Evolutionary conservation across 257 asterid species (phyloP).

Genomic region (Verbascum thapsus): DNA sequence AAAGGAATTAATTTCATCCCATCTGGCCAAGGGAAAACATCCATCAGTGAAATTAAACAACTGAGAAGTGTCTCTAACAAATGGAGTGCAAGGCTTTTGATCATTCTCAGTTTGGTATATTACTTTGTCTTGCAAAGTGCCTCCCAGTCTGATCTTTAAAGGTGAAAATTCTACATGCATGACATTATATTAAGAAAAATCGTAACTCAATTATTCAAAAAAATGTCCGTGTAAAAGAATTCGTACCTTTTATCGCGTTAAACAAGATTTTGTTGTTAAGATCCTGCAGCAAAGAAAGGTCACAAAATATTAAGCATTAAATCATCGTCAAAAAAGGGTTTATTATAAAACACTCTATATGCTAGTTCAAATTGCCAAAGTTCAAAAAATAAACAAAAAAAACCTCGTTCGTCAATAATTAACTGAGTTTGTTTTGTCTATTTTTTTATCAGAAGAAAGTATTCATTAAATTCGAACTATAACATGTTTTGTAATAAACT

Average conservation of each 20-base stretch:
- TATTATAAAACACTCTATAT: no score
- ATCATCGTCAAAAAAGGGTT: no score
- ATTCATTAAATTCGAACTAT: no score
- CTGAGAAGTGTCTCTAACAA: constrained; percentile 34
- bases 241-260: constrained; percentile 66
- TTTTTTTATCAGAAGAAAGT: no score
- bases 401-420: no score
- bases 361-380: no score
- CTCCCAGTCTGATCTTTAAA: constrained; percentile 67
- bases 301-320: no score
- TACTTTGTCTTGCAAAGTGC: constrained; percentile 68
- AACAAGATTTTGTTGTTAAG: constrained; percentile 46
- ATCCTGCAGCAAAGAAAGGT: constrained; percentile 43
- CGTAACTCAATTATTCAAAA: background rate
- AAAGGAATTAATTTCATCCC: constrained; percentile 68
- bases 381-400: no score
- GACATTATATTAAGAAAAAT: background rate
- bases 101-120: constrained; percentile 52
- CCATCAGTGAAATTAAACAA: constrained; percentile 58
- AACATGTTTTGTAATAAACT: no score
- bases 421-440: no score
- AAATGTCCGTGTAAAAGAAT: background rate
- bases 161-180: constrained; percentile 65
- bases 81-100: constrained; percentile 47
- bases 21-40: constrained; percentile 68